Percentiles rank a stretch among this genome's conserved stretches.
phyloP scores from a whole-genome alignment of 345 rosid genomes.

The Sapria himalayana region DNA sequence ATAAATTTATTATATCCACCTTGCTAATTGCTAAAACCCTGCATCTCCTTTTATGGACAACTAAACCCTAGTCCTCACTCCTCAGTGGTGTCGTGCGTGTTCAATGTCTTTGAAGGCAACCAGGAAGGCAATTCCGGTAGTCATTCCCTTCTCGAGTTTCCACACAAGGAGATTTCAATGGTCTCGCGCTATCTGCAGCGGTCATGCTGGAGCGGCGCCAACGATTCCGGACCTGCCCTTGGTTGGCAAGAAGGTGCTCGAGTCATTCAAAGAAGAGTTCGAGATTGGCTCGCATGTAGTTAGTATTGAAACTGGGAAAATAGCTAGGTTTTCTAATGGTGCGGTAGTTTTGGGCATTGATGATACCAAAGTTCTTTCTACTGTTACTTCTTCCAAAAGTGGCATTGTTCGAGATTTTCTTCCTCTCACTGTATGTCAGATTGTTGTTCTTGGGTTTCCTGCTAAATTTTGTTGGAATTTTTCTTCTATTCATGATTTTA shows the following conservation, averaged over 20 bases:
- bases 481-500: background rate
- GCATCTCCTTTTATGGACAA: too few relatives aligned
- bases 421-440: constrained; percentile 61
- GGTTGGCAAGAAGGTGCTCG: constrained; percentile 48
- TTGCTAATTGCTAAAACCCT: too few relatives aligned
- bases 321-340: constrained; percentile 83
- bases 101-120: constrained; percentile 31
- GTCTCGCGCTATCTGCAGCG: constrained; percentile 37
- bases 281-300: constrained; percentile 56
- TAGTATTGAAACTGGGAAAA: constrained; percentile 71
- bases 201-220: constrained; percentile 33
- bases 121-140: constrained; percentile 20
- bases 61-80: too few relatives aligned
- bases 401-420: constrained; percentile 44
- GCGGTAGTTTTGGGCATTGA: constrained; percentile 62
- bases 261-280: constrained; percentile 56
- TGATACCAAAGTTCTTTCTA: constrained; percentile 61
- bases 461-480: background rate
- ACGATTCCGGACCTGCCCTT: constrained; percentile 18
- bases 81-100: too few relatives aligned
- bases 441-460: background rate
- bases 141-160: constrained; percentile 19
- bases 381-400: constrained; percentile 49
- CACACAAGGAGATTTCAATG: constrained; percentile 37
- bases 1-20: too few relatives aligned